These are phyloP conservation scores for Candida sakaeoensis DNA, from an alignment of 805 yeast genomes.

Conservation along the genomic window DNA sequence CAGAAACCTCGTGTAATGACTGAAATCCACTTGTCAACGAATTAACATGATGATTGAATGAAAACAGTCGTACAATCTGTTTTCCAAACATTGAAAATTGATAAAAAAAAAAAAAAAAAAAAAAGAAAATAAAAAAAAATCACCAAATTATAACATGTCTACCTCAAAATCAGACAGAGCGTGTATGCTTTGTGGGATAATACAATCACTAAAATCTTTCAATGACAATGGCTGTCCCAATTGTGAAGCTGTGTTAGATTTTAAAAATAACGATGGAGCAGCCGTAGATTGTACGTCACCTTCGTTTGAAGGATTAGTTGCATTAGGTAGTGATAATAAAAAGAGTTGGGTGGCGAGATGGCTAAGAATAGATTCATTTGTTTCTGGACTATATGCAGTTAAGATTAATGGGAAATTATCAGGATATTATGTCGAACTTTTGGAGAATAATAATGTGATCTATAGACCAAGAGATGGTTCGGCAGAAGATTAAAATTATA, in stretches of 20 bases:
- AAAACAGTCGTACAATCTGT: constrained; percentile 16
- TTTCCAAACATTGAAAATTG: background rate
- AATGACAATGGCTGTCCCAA: constrained; percentile 90
- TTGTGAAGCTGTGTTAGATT: constrained; percentile 84
- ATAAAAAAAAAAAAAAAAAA: background rate
- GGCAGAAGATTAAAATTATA: constrained; percentile 51
- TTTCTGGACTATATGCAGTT: constrained; percentile 89
- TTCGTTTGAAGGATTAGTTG: constrained; percentile 91
- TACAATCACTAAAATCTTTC: constrained; percentile 72
- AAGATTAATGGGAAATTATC: constrained; percentile 91
- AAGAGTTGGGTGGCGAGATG: constrained; percentile 95
- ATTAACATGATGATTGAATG: constrained; percentile 31
- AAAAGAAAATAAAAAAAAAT: background rate
- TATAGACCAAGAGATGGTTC: constrained; percentile 96
- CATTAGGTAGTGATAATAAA: constrained; percentile 73
- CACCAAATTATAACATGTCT: constrained; percentile 29
- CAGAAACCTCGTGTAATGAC: constrained; percentile 49
- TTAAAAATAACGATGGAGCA: constrained; percentile 73
- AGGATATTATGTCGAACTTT: constrained; percentile 70
- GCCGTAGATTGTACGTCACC: constrained; percentile 94
- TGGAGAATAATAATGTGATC: constrained; percentile 69
- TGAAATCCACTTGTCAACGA: constrained; percentile 40
- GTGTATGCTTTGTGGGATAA: constrained; percentile 94
- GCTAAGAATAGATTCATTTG: constrained; percentile 86
- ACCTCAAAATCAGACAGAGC: constrained; percentile 83